Evolutionary conservation across 495 filamentous ascomycete genomes (phyloP).

Genomic region (Jackrogersella multiformis): DNA sequence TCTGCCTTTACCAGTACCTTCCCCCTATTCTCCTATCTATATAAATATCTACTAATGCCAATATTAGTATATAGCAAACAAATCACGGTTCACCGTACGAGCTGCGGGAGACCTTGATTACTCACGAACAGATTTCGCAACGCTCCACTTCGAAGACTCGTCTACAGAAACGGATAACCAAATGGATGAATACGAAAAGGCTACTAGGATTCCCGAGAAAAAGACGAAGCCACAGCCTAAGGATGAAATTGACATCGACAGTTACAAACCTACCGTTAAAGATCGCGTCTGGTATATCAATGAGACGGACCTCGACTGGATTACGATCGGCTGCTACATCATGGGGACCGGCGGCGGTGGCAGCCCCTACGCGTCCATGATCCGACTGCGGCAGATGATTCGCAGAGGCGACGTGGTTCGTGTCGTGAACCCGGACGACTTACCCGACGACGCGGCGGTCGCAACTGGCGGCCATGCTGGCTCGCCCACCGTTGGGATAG

Average conservation of each 20-base stretch:
- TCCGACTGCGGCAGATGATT: constrained; percentile 56
- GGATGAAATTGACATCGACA: constrained; percentile 53
- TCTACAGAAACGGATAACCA: constrained; percentile 26
- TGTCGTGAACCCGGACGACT: constrained; percentile 55
- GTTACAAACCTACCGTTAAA: constrained; percentile 60
- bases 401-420: constrained; percentile 57
- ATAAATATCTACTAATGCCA: not conserved
- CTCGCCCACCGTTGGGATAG: constrained; percentile 60
- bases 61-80: constrained; percentile 60
- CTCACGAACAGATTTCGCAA: constrained; percentile 43
- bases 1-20: constrained; percentile 47
- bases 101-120: constrained; percentile 63
- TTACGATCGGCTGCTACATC: constrained; percentile 67
- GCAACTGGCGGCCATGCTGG: constrained; percentile 59
- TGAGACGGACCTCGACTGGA: constrained; percentile 65
- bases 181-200: constrained; percentile 39
- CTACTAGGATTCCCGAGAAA: constrained; percentile 15
- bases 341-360: constrained; percentile 70
- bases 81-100: constrained; percentile 59
- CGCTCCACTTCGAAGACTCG: constrained; percentile 16
- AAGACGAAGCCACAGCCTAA: constrained; percentile 21
- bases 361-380: constrained; percentile 57
- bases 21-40: not conserved
- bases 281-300: constrained; percentile 64
- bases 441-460: constrained; percentile 56